Conservation (phyloP, 2,329 filamentous ascomycete genomes). For the Pseudogymnoascus sp. region DNA sequence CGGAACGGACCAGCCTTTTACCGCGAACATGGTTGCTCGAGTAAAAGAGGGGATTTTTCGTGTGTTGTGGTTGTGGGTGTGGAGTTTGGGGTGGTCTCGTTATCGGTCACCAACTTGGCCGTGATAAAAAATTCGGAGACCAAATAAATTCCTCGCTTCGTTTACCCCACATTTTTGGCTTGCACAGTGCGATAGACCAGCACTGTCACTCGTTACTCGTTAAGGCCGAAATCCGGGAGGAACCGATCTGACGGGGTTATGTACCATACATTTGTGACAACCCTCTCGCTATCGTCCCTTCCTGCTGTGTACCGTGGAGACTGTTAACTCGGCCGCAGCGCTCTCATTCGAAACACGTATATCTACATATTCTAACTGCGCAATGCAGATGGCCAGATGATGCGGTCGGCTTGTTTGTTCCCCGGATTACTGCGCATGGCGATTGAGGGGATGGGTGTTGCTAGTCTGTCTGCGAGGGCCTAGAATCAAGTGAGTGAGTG, state of each 20-base stretch:
- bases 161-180: conserved; percentile 5
- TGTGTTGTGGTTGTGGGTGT: not conserved
- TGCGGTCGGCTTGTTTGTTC: not conserved
- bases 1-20: conserved; percentile 85
- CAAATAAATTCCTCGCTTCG: conserved; percentile 6
- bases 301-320: not conserved
- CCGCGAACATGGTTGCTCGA: conserved; percentile 66
- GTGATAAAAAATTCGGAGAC: conserved; percentile 2
- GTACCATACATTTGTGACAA: not conserved
- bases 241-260: not conserved
- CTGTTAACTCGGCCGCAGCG: not conserved
- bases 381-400: not conserved
- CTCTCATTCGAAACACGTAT: not conserved
- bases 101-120: not conserved
- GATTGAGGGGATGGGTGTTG: not conserved
- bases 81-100: not conserved
- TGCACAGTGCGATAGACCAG: not conserved
- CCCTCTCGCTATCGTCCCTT: not conserved
- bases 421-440: not conserved
- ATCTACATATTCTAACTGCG: not conserved
- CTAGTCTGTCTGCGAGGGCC: not conserved
- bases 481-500: not conserved
- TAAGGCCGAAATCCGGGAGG: not conserved
- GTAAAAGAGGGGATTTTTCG: not conserved
- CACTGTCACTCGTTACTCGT: no score